These are phyloP conservation scores for Claviceps lovelessii DNA, from an alignment of 2,329 filamentous ascomycete species.

Conservation along the genomic window DNA sequence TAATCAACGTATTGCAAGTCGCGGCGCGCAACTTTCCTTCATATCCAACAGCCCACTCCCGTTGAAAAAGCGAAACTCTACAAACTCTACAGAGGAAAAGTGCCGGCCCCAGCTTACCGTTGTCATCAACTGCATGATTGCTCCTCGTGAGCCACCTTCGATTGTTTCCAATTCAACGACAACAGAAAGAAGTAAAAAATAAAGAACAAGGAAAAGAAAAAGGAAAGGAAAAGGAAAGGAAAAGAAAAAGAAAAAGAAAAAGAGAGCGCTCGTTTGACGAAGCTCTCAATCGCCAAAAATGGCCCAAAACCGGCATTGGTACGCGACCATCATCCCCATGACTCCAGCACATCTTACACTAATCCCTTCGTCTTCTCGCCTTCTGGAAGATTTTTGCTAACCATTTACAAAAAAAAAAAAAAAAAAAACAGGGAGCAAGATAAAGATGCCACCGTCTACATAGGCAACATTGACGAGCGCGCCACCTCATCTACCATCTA, in stretches of 20 bases:
- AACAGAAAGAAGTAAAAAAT: neutral
- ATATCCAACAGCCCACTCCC: neutral
- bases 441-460: constrained; percentile 95
- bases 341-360: neutral
- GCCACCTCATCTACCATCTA: constrained; percentile 81
- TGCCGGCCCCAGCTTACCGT: neutral
- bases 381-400: neutral
- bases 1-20: neutral
- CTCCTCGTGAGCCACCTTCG: neutral
- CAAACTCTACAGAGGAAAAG: neutral
- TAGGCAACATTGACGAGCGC: constrained; percentile 96
- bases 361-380: too few species aligned
- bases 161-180: neutral
- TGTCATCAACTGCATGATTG: neutral
- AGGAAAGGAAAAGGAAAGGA: neutral
- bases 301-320: constrained; percentile 64
- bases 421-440: constrained; percentile 67
- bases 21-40: neutral
- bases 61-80: neutral
- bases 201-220: neutral
- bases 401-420: neutral
- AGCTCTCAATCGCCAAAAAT: constrained; percentile 30
- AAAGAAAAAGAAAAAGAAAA: neutral
- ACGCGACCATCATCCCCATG: constrained; percentile 14
- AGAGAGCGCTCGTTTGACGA: neutral